Base-by-base conservation (phyloP, 2,329 filamentous ascomycete species). In the Plenodomus tracheiphilus region DNA sequence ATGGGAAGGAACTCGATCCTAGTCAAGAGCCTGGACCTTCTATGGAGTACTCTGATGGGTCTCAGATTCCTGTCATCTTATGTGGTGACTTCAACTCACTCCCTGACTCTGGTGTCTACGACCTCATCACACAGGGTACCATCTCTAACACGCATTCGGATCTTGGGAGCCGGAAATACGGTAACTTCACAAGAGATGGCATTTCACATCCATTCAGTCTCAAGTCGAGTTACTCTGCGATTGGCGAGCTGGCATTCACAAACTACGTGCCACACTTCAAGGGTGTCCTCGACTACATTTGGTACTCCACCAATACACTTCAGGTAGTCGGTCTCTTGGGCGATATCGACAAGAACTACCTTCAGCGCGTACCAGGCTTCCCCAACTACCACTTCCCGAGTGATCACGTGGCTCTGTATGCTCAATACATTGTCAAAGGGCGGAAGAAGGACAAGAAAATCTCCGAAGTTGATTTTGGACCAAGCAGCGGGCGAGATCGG, bases 81-180 rank as follows among this genome's bases (percentile, higher is more conserved):
- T 97, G 93, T 64, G 93, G 93, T 62, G 94, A 99, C 72, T 96
- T 97, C 80, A 99, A 99, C 75, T 97, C 93, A 3, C 87, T 86
- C 1, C 83, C 84, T 11, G 86, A 89, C 46, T 97, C 91, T 43
- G 91, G 91, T 37, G 92, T 97, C 1, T 96, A 96, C 71, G 91
- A 97, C 57, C 80, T 99, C 38, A 84, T 99, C 59, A 86, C 88
- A 2, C 85, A 87, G 67, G 94, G 94, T 34, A 85, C 83, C 36
- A 82, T 99, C 17, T 80, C 85, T 10, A 87, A 88, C 42, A 83
- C 89, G 45, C 93, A 99, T 68, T 79, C 83, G 3, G 94, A 97
- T 65, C 79, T 99, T 36, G 84, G 82, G 51, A 85, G 82, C 52
- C 87, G 89, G 65, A 87, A 92, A 49, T 99, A 99, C 72, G 94